These are phyloP conservation scores for Saccharomycopsis microspora DNA, from an alignment of 805 yeast species.

Conservation along the genomic window DNA sequence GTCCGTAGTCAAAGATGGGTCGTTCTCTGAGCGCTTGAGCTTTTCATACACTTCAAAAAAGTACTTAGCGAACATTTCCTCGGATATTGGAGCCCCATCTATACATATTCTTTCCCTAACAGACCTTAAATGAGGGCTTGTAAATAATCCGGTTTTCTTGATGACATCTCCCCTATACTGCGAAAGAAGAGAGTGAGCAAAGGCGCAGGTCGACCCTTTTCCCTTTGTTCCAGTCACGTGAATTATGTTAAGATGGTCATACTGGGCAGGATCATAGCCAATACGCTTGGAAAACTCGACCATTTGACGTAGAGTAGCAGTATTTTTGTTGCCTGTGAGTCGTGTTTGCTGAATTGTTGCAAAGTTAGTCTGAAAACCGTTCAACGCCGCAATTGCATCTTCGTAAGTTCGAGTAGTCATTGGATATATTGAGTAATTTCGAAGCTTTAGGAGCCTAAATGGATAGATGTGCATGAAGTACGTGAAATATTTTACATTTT, in stretches of 20 bases:
- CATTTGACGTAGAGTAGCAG: conserved; percentile 76
- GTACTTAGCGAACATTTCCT: conserved; percentile 71
- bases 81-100: conserved; percentile 76
- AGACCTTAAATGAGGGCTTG: conserved; percentile 90
- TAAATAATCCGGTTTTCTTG: conserved; percentile 76
- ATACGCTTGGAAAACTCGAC: conserved; percentile 63
- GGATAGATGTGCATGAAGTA: background rate
- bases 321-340: conserved; percentile 53
- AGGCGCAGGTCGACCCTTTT: conserved; percentile 96
- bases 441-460: background rate
- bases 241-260: conserved; percentile 64
- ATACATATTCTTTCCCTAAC: conserved; percentile 88
- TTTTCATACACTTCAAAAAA: conserved; percentile 93
- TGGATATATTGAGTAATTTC: background rate
- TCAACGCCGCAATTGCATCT: conserved; percentile 80
- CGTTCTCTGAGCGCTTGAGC: conserved; percentile 42
- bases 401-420: conserved; percentile 19
- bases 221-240: conserved; percentile 99
- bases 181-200: conserved; percentile 65
- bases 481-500: no score
- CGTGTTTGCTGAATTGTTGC: conserved; percentile 79
- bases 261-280: conserved; percentile 56
- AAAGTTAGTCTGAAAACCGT: conserved; percentile 82
- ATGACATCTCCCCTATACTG: conserved; percentile 37
- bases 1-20: conserved; percentile 62